phyloP scores from a whole-genome alignment of 345 rosid species.

The Camelina sativa region DNA sequence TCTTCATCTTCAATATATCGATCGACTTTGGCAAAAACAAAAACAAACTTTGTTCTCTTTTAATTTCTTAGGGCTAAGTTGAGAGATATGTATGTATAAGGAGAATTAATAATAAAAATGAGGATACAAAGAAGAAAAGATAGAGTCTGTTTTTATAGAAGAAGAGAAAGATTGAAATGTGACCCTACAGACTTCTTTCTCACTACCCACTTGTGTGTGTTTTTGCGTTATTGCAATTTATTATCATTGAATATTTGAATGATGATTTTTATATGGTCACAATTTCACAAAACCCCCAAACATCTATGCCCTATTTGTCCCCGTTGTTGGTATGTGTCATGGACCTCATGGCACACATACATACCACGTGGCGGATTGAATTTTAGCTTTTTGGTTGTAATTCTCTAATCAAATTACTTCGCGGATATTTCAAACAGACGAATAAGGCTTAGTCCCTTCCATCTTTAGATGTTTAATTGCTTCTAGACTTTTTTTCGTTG shows the following conservation, averaged over 20 bases:
- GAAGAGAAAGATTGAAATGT: slow-evolving; percentile 23
- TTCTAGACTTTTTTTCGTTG: not conserved
- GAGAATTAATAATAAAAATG: slow-evolving; percentile 28
- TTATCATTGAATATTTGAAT: slow-evolving; percentile 29
- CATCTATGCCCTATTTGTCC: slow-evolving; percentile 47
- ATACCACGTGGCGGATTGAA: slow-evolving; percentile 20
- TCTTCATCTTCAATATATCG: slow-evolving; percentile 51
- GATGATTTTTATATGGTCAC: slow-evolving; percentile 40
- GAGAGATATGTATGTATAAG: slow-evolving; percentile 18
- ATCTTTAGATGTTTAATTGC: not conserved
- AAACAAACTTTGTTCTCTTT: not conserved
- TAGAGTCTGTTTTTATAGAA: slow-evolving; percentile 33
- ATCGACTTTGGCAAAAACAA: slow-evolving; percentile 7
- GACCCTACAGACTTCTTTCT: slow-evolving; percentile 44
- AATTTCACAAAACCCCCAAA: slow-evolving; percentile 40
- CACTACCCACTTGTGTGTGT: slow-evolving; percentile 43
- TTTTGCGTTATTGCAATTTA: slow-evolving; percentile 34
- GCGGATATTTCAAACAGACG: slow-evolving; percentile 17
- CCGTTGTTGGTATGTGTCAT: slow-evolving; percentile 36
- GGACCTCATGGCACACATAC: slow-evolving; percentile 29
- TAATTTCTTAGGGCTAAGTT: slow-evolving; percentile 26
- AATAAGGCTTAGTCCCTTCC: slow-evolving; percentile 10
- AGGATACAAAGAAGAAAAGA: slow-evolving; percentile 23
- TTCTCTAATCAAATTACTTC: not conserved
- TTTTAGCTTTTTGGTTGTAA: not conserved